Evolutionary conservation across 164 flowering plant species (phyloP), one percentile per base, ranked within the genome.

Genomic region (Vitis rotundifolia): DNA sequence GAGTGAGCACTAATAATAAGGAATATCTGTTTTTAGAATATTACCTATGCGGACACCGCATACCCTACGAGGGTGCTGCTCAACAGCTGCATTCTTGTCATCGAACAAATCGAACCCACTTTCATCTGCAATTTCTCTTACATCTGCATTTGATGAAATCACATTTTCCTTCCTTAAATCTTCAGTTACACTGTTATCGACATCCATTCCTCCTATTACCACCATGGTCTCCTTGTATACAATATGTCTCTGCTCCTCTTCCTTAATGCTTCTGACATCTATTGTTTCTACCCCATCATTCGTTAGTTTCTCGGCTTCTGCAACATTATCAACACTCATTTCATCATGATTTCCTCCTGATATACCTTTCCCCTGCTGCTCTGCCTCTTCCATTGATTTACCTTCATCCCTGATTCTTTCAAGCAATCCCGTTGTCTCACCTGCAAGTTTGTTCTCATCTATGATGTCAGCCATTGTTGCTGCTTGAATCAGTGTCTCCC

Each of bases 121-220:
- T 73, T 71, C 68, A 63, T 76, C 83, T 49, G 67, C 65, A 50
- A 68, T 63, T 49, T 77, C 79, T 59, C 67, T 78, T 11, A 63
- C 69, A 64, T 79, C 78, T 18, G 49, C 68, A 57, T 70, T 62
- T 19, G 69, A 18, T 16, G 29, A 15, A 51, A 26, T 18, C 28
- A 22, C 49, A 29, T 2, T 22, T 55, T 59, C 67, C 60, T 61
- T 52, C 55, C 52, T 50, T 10, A 16, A 53, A 14, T 31, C 14
- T 52, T 52, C 16, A n/a, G 59, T 5, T 3, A 13, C 61, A 37
- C 37, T 26, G 15, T 15, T 50, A 14, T 5, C 29, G 51, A 14
- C 9, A 49, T 59, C 68, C 3, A 44, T 68, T n/a, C 28, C 11
- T 11, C 15, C 65, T 58, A 19, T 52, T 22, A 16, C 55, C 26